Percentiles rank a stretch among this genome's conserved stretches.
phyloP scores from a whole-genome alignment of 2,329 filamentous ascomycete species.

The Coniosporium tulheliwenetii region DNA sequence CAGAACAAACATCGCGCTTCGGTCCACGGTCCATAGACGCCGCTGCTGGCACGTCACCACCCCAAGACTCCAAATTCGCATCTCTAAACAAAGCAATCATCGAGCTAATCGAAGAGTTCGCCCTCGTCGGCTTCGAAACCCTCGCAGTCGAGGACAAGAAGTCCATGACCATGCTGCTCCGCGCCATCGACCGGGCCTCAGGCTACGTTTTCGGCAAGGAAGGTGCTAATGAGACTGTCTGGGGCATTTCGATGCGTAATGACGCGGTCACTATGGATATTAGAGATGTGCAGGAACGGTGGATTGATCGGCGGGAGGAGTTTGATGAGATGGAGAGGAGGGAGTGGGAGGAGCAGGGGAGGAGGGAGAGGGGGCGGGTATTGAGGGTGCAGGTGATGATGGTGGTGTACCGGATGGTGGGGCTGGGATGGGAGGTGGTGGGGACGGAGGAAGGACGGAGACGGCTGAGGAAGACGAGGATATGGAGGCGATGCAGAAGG shows the following conservation, averaged over 20 bases:
- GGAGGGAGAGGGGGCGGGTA: constrained; percentile 18
- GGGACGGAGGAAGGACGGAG: not conserved
- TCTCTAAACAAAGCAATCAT: constrained; percentile 77
- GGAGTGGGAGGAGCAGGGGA: constrained; percentile 61
- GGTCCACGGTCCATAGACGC: constrained; percentile 22
- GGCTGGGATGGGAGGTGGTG: constrained; percentile 3
- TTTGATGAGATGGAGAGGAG: constrained; percentile 68
- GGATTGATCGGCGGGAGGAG: constrained; percentile 80
- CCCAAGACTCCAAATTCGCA: constrained; percentile 46
- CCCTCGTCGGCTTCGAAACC: constrained; percentile 81
- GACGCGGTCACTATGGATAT: constrained; percentile 58
- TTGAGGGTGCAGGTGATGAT: constrained; percentile 2
- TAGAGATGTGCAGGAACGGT: constrained; percentile 84
- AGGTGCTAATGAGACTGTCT: constrained; percentile 78
- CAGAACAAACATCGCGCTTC: constrained; percentile 39
- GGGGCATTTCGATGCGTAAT: constrained; percentile 84
- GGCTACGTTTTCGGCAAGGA: constrained; percentile 71
- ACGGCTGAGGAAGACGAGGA: constrained; percentile 9
- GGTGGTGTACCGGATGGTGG: constrained; percentile 6
- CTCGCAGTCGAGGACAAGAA: constrained; percentile 92
- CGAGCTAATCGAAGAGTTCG: constrained; percentile 75
- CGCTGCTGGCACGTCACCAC: constrained; percentile 4
- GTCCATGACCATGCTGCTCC: constrained; percentile 85
- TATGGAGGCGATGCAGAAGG: constrained; percentile 20
- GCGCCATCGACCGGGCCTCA: constrained; percentile 78